Evolutionary conservation across 108 stramenopile species (phyloP), one percentile per base, ranked within the genome.

Genomic region (Nitzschia inconspicua): DNA sequence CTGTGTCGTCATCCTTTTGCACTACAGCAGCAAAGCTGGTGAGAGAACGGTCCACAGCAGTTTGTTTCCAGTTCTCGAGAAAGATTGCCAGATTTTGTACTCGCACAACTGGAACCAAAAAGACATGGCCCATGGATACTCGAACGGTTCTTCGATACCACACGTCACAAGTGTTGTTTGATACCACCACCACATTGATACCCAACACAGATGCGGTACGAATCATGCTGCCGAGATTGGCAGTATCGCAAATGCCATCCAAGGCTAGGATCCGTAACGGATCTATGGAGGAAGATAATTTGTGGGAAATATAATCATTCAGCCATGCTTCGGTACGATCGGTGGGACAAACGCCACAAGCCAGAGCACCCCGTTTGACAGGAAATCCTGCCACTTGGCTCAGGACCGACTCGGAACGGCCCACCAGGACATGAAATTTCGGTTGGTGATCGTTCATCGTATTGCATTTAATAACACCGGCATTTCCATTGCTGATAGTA

Each of bases 171-270:
- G 66, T 85, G 56, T 86, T 82, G 19, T 83, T 68, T 41, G 84
- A 86, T 30, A 86, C 51, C 35, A 91, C 50, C 4, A 91, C 47
- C n/a, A 74, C 86, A 60, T 80, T 73, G 30, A 88, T 63, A 13
- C 73, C 76, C 58, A 88, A 84, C 5, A 86, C 90, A 9, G 85
- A 83, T 18, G 82, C 75, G 22, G 72, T 74, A 18, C 90, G 83
- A 54, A 86, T 72, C 44, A 88, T 80, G 43, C 86, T 80, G 8
- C 86, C 86, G 63, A 92, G 57, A 54, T 92, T 92, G 24, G 86
- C 80, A 20, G 82, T 69, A 58, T 92, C 83, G 56, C 73, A 84
- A 26, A 88, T 68, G 3, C 80, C 83, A 68, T 92, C 90, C 14
- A 88, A 57, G 20, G 90, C 90, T 7, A 91, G 26, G 2, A 91